Conservation (phyloP, 495 filamentous ascomycete species). For the Tuber brumale region DNA sequence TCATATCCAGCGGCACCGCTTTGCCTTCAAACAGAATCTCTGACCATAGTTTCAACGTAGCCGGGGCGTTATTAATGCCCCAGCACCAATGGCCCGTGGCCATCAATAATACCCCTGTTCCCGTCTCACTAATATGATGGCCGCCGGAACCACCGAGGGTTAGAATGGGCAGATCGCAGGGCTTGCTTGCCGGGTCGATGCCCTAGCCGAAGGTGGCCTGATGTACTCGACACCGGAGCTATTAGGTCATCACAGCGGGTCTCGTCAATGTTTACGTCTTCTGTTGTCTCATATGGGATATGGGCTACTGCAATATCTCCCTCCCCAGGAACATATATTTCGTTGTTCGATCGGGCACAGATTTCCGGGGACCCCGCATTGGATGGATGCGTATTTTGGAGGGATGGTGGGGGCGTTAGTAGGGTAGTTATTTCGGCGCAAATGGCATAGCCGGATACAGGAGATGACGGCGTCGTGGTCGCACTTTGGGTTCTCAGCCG, state of each 20-base stretch:
- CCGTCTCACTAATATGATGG: slow-evolving; percentile 71
- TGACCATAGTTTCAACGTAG: slow-evolving; percentile 79
- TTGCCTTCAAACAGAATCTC: slow-evolving; percentile 77
- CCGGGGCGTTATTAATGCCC: slow-evolving; percentile 95
- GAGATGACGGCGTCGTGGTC: slow-evolving; percentile 63
- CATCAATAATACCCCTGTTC: slow-evolving; percentile 68
- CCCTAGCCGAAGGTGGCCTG: slow-evolving; percentile 66
- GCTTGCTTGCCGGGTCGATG: slow-evolving; percentile 76
- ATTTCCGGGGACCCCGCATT: slow-evolving; percentile 67
- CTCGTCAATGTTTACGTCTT: slow-evolving; percentile 69
- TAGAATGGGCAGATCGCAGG: slow-evolving; percentile 85
- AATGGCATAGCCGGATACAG: slow-evolving; percentile 78
- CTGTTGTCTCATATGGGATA: slow-evolving; percentile 67
- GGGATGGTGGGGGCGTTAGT: slow-evolving; percentile 49
- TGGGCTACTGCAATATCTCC: slow-evolving; percentile 68
- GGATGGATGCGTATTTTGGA: slow-evolving; percentile 34
- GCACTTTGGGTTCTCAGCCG: slow-evolving; percentile 96
- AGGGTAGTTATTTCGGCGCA: slow-evolving; percentile 90
- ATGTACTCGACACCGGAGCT: slow-evolving; percentile 70
- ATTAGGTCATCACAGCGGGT: slow-evolving; percentile 80
- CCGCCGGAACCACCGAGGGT: slow-evolving; percentile 56
- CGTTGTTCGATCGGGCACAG: slow-evolving; percentile 78
- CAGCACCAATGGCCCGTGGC: slow-evolving; percentile 94
- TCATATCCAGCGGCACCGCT: slow-evolving; percentile 67
- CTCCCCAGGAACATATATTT: slow-evolving; percentile 89